These are phyloP conservation scores for Exophiala dermatitidis DNA, from an alignment of 2,329 filamentous ascomycete species.

Conservation along the genomic window DNA sequence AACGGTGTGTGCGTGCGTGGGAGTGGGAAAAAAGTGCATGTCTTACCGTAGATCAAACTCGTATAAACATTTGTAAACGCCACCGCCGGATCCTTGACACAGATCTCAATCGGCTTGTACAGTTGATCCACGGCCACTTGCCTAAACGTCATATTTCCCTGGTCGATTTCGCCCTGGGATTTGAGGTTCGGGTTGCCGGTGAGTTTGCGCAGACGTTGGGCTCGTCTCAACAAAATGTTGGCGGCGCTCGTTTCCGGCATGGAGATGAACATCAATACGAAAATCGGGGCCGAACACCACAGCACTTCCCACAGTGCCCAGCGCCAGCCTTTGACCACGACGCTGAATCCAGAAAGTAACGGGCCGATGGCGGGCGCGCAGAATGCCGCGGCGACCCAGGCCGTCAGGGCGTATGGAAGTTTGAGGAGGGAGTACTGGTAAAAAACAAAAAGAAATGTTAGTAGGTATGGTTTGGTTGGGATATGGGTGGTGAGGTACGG, in stretches of 20 bases:
- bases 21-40: too few species aligned
- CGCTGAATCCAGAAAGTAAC: conserved; percentile 54
- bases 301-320: conserved; percentile 56
- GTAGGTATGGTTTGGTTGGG: too few species aligned
- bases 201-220: conserved; percentile 53
- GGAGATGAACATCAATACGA: conserved; percentile 55
- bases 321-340: conserved; percentile 52
- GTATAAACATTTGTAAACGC: conserved; percentile 57
- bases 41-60: conserved; percentile 46
- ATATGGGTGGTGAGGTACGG: too few species aligned
- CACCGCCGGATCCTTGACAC: conserved; percentile 55
- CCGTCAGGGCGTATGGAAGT: conserved; percentile 52
- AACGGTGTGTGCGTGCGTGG: too few species aligned
- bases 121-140: conserved; percentile 49
- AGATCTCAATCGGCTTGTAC: conserved; percentile 54
- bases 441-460: neutral
- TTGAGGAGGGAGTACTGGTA: conserved; percentile 45
- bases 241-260: conserved; percentile 57
- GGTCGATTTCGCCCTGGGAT: conserved; percentile 58
- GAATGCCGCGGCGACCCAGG: conserved; percentile 47
- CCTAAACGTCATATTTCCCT: conserved; percentile 45
- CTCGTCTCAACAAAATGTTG: conserved; percentile 56
- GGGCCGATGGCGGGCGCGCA: conserved; percentile 32
- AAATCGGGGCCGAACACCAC: conserved; percentile 53
- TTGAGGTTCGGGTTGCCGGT: conserved; percentile 52